These are phyloP conservation scores for Fusarium brachygibbosum DNA, from an alignment of 2,329 filamentous ascomycete genomes.

Conservation along the genomic window DNA sequence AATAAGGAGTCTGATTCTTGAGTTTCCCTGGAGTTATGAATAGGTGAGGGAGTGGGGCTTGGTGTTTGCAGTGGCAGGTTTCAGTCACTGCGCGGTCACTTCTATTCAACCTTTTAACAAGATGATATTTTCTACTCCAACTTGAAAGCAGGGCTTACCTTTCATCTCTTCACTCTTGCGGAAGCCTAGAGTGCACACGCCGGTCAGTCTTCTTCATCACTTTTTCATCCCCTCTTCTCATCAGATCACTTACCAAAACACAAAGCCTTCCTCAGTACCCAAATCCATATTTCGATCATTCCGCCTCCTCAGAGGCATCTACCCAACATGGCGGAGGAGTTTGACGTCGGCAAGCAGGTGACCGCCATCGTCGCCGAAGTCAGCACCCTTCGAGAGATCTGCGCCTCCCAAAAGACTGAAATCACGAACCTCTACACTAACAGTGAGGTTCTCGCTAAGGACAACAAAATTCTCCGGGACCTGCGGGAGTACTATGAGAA, in stretches of 20 bases:
- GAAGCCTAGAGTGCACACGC: no score
- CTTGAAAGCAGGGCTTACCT: not conserved
- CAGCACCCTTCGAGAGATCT: not conserved
- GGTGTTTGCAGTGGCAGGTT: no score
- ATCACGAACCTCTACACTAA: slow-evolving; percentile 5
- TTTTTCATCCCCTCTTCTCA: no score
- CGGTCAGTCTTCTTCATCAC: not conserved
- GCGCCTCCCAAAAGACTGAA: slow-evolving; percentile 3
- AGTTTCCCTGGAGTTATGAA: no score
- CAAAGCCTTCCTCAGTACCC: not conserved
- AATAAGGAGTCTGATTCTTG: no score
- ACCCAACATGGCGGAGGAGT: not conserved
- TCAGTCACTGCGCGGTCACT: no score
- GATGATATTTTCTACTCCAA: no score
- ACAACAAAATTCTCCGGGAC: not conserved
- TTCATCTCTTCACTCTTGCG: not conserved
- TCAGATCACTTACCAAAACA: not conserved
- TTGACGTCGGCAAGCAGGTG: not conserved
- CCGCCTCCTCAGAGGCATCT: no score
- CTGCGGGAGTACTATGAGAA: not conserved
- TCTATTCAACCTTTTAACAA: no score
- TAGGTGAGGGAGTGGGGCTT: no score
- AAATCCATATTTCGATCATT: not conserved
- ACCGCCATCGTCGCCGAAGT: not conserved
- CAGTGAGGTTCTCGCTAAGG: not conserved